Base-by-base conservation (phyloP, 768 basidiomycete genomes). In the Amanita muscaria region DNA sequence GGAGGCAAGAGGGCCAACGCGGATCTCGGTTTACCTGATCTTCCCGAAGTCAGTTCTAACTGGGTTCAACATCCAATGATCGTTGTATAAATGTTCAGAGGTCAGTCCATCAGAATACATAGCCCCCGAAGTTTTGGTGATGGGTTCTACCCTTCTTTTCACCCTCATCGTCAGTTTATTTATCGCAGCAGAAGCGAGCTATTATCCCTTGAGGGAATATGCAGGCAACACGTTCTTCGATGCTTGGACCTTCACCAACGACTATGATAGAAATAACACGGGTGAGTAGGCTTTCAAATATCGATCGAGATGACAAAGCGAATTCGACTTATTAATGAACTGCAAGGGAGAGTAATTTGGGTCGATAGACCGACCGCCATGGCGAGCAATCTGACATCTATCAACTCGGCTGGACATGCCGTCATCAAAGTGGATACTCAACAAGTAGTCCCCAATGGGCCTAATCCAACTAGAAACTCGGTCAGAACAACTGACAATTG, bases 341-440 rank as follows among this genome's bases (percentile, higher is more conserved):
- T 11, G 31, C 16, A 50, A 80, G 83, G 83, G 30, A 76, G 83
- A 52, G 79, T 77, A n/a, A 75, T 73, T 29, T 85, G 72, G 66
- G 64, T 79, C n/a, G 69, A 72, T 52, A 55, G 64, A 42, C 58
- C 64, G 2, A 64, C 65, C 15, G 81, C 80, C 1, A 59, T 62
- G 11, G 56, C 64, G 6, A 65, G 74, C 47, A 56, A 61, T 1
- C 66, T 88, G 5, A 73, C 75, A 5, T 83, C 73, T 50, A 59
- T 83, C 49, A 77, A 80, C 50, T 51, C 53, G 33, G 68, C 68
- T 3, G 75, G 79, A 5, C 72, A 77, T 46, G 79, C 75, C 5
- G 74, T 90, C 49, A 67, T 90, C 38, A 76, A 71, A 51, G 88
- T 89, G 3, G 87, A 88, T 64, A 83, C 51, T 66, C 65, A 1